Conservation (phyloP, 1,284 basidiomycete species). For the Cystobasidium sp. region DNA sequence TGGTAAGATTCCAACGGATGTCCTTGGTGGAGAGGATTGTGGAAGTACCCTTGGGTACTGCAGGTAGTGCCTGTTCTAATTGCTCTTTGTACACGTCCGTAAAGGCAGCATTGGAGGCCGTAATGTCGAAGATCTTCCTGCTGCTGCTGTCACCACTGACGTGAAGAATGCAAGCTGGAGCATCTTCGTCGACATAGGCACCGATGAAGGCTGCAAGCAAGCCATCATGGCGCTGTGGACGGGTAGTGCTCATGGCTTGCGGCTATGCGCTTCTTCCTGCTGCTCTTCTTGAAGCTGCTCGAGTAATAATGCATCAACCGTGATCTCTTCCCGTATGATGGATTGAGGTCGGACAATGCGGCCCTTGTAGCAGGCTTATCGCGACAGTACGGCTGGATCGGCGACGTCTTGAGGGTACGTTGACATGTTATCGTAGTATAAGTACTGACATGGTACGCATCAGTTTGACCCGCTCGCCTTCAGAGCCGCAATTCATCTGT, state of each 20-base stretch:
- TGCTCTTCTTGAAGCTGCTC: too few relatives aligned
- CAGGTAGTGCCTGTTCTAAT: neutral
- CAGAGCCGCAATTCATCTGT: too few relatives aligned
- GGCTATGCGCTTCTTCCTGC: too few relatives aligned
- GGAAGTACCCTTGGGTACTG: neutral
- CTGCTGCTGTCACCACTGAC: neutral
- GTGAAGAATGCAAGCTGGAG: slow-evolving; percentile 2
- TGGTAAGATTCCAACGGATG: slow-evolving; percentile 6
- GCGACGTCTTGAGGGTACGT: too few relatives aligned
- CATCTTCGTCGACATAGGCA: slow-evolving; percentile 2
- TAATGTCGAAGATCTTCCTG: neutral
- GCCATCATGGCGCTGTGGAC: neutral
- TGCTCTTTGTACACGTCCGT: neutral
- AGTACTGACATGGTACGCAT: too few relatives aligned
- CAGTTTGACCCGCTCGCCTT: too few relatives aligned
- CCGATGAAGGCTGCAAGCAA: slow-evolving; percentile 8
- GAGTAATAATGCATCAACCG: too few relatives aligned
- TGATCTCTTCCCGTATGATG: too few relatives aligned
- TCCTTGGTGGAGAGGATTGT: neutral
- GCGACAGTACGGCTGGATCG: too few relatives aligned
- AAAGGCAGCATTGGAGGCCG: slow-evolving; percentile 12
- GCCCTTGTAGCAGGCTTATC: too few relatives aligned
- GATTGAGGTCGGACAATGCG: too few relatives aligned
- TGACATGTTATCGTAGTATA: too few relatives aligned
- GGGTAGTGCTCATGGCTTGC: neutral